Conservation (phyloP, 768 basidiomycete species). For the Postia placenta region DNA sequence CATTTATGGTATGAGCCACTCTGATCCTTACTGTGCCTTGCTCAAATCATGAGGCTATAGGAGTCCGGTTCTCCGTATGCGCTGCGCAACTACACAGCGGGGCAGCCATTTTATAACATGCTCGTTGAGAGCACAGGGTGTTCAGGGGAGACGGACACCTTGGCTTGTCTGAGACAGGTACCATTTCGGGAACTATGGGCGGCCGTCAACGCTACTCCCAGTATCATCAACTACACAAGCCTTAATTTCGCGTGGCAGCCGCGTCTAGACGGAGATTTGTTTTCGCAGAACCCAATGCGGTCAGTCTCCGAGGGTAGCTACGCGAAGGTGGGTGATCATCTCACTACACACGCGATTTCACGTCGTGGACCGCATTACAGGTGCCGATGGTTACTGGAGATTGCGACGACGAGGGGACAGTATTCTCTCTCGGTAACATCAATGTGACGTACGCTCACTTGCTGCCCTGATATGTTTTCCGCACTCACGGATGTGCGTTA, state of each 20-base stretch:
- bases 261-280: neutral
- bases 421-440: neutral
- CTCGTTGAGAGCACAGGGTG: constrained; percentile 36
- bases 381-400: constrained; percentile 2
- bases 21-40: neutral
- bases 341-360: neutral
- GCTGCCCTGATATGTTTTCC: neutral
- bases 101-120: constrained; percentile 34
- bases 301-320: neutral
- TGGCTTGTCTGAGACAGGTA: constrained; percentile 37
- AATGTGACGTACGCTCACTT: neutral
- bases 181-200: constrained; percentile 24
- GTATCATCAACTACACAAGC: constrained; percentile 15
- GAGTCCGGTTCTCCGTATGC: constrained; percentile 1
- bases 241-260: constrained; percentile 5
- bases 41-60: constrained; percentile 5
- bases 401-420: constrained; percentile 5
- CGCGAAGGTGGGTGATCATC: neutral
- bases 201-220: constrained; percentile 29
- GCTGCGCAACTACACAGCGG: neutral
- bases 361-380: neutral
- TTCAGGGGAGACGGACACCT: constrained; percentile 26
- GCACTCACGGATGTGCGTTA: neutral
- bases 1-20: constrained; percentile 29
- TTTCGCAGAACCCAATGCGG: neutral